Percentiles rank a stretch among this genome's conserved stretches.
Conservation (phyloP, 2,329 filamentous ascomycete species). For the Venturia pyrina region DNA sequence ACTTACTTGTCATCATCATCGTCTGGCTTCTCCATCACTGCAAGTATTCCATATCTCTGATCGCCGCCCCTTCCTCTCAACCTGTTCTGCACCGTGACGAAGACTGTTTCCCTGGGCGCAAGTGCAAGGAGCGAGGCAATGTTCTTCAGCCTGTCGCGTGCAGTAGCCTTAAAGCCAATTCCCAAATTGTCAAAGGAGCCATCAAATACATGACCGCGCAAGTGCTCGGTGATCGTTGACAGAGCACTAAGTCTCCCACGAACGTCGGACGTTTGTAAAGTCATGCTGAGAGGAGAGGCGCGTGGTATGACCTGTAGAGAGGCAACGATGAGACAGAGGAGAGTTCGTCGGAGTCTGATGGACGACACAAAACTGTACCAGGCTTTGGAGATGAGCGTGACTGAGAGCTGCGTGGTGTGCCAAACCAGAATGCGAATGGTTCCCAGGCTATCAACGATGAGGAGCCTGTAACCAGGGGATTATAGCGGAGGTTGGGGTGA, state of each 20-base stretch:
- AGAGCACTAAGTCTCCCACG: neutral
- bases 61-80: neutral
- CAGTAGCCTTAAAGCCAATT: neutral
- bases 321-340: neutral
- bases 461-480: neutral
- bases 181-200: neutral
- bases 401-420: neutral
- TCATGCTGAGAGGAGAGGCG: neutral
- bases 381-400: neutral
- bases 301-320: neutral
- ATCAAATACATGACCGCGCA: neutral
- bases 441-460: neutral
- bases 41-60: neutral
- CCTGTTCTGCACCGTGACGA: neutral
- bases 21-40: neutral
- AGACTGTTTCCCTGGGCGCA: neutral
- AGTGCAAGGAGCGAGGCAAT: constrained; percentile 2
- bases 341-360: neutral
- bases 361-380: neutral
- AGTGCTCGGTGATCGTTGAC: neutral
- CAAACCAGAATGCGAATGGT: neutral
- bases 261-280: neutral
- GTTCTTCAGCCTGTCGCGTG: neutral
- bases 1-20: neutral
- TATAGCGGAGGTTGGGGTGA: neutral